Base-by-base conservation (phyloP, 2,329 filamentous ascomycete genomes). In the Curvularia lunata region DNA sequence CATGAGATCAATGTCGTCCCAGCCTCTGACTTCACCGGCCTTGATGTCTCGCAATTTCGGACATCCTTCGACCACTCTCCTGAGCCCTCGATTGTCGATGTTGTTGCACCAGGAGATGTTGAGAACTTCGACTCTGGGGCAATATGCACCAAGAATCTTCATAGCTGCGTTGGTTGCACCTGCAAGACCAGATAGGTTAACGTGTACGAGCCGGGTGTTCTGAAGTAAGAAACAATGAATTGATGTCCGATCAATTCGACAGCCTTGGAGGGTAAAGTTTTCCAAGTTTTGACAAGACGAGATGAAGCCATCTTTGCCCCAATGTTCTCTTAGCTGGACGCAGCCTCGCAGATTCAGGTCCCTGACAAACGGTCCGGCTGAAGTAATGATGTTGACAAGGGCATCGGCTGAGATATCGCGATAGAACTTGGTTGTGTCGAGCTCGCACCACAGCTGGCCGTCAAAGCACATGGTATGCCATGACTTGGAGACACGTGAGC, bases 41-140 rank as follows among this genome's bases (percentile, higher is more conserved):
- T 92, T 86, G 28, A 99, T 81, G 67, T 98, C 93, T 52, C 82
- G 89, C 53, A 99, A 79, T 52, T 83, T 87, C 0, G 84, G 81
- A 70, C 95, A 98, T 2, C 84, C 84, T 58, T 89, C 82, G 0
- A 97, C 80, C 1, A 99, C 84, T 50, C 85, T 84, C 62, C 84
- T 86, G 52, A 98, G 80, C 4, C 92, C 93, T 12, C 85, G 82
- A 8, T 91, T 89, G 70, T 95, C 89, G 72, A 97, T 87, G 59
- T 92, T 89, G 64, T 88, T 88, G 79, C 95, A 99, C 92, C 94
- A 98, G 0, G 92, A 96, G 19, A 98, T 86, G 69, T 97, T 96
- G 64, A 98, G 84, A 54, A 86, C 84, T 75, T 96, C 88, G n/a
- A 99, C 82, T 48, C 89, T 87, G 1, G 88, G 87, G 68, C 94